A percentile compares a stretch with the other conserved stretches of the same genome.
These are phyloP conservation scores for Alternaria ventricosa DNA, from an alignment of 2,329 filamentous ascomycete genomes.

Conservation along the genomic window DNA sequence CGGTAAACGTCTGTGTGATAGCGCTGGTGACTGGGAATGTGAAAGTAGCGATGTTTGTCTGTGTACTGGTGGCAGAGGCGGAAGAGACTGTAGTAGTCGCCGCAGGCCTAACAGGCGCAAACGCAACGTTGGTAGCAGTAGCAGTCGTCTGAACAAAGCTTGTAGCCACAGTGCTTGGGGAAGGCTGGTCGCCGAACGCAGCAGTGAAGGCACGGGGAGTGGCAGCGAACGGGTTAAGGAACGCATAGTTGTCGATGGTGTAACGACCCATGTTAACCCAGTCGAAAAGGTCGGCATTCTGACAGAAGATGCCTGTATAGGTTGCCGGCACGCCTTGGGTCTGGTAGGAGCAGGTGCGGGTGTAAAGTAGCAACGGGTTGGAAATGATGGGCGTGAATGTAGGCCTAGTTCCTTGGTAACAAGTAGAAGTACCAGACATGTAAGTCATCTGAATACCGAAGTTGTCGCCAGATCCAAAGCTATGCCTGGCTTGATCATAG, in stretches of 20 bases:
- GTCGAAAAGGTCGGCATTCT: neutral
- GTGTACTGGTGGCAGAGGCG: neutral
- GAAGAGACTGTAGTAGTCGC: neutral
- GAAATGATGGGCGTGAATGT: conserved; percentile 18
- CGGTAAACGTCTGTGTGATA: neutral
- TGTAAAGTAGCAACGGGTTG: conserved; percentile 7
- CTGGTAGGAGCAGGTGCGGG: conserved; percentile 8
- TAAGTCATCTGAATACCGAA: conserved; percentile 21
- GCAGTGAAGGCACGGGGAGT: conserved; percentile 5
- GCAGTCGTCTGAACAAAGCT: neutral
- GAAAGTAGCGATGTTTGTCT: neutral
- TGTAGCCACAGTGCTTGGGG: neutral
- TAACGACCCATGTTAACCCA: conserved; percentile 11
- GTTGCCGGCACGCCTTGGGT: neutral
- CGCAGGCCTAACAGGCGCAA: neutral
- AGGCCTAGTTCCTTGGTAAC: conserved; percentile 10
- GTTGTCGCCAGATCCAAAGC: neutral
- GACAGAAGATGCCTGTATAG: conserved; percentile 7
- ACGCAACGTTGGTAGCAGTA: neutral
- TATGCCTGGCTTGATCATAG: conserved; percentile 3
- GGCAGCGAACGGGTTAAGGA: neutral
- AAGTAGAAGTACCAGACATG: conserved; percentile 17
- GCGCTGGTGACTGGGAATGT: conserved; percentile 1
- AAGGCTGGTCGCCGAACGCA: conserved; percentile 11
- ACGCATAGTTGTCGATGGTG: conserved; percentile 6